Percentiles rank a stretch among this genome's conserved stretches.
Conservation (phyloP, 257 asterid genomes). For the Hygrophila difformis region DNA sequence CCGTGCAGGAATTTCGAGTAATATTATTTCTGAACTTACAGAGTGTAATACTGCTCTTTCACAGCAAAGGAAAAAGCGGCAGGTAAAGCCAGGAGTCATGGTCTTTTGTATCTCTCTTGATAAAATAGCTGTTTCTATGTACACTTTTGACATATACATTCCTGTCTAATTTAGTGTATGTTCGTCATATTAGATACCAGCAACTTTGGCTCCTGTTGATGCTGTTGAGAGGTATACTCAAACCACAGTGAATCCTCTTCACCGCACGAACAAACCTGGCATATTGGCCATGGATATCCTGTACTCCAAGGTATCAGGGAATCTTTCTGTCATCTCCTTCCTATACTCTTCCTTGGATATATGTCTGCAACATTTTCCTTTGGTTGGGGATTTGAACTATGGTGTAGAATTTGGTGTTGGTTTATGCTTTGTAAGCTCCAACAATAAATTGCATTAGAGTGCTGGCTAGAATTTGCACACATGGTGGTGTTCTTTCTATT, state of each 20-base stretch:
- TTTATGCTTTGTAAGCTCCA: too few relatives aligned
- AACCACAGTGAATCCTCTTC: slow-evolving; percentile 87
- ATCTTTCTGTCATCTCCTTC: background rate
- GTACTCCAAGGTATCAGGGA: slow-evolving; percentile 52
- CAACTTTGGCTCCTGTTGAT: slow-evolving; percentile 71
- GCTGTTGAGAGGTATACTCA: slow-evolving; percentile 85
- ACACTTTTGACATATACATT: slow-evolving; percentile 2
- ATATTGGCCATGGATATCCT: slow-evolving; percentile 79
- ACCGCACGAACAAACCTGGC: slow-evolving; percentile 91
- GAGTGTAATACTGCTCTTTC: slow-evolving; percentile 84
- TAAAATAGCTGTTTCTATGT: slow-evolving; percentile 5
- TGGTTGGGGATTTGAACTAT: background rate
- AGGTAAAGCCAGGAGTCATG: slow-evolving; percentile 38
- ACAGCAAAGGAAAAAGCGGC: slow-evolving; percentile 83
- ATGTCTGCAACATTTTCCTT: background rate
- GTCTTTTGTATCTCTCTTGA: slow-evolving; percentile 8
- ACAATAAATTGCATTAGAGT: too few relatives aligned
- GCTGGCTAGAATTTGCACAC: too few relatives aligned
- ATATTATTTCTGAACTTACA: slow-evolving; percentile 73
- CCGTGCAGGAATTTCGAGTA: slow-evolving; percentile 70
- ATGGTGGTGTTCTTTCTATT: too few relatives aligned
- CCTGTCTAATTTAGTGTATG: slow-evolving; percentile 1
- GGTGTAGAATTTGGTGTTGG: background rate
- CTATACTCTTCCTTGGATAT: background rate
- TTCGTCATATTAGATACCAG: slow-evolving; percentile 38